Evolutionary conservation across 2,329 filamentous ascomycete genomes (phyloP).

Genomic region (Beauveria brongniartii): DNA sequence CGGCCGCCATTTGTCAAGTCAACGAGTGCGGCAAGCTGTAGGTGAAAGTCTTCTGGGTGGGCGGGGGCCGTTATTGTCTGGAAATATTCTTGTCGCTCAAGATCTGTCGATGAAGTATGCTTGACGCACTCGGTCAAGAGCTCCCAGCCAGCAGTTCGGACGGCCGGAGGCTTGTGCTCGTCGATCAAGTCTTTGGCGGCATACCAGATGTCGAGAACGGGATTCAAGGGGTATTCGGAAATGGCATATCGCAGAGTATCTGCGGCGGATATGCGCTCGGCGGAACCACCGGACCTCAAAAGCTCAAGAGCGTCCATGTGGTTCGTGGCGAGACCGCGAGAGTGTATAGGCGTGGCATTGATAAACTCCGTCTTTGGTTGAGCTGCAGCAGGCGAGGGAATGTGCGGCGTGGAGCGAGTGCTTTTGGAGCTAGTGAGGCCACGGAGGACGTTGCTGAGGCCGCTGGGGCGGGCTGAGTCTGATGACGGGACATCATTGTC

Average conservation of each 20-base stretch:
- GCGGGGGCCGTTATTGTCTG: constrained; percentile 49
- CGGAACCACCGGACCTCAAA: constrained; percentile 42
- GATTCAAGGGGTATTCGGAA: constrained; percentile 49
- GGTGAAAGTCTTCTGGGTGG: constrained; percentile 54
- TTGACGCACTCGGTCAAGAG: constrained; percentile 58
- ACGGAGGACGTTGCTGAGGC: constrained; percentile 56
- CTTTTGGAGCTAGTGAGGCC: constrained; percentile 50
- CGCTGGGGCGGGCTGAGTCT: constrained; percentile 47
- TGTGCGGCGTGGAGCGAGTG: constrained; percentile 40
- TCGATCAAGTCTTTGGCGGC: constrained; percentile 59
- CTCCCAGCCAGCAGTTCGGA: constrained; percentile 55
- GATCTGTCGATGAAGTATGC: constrained; percentile 53
- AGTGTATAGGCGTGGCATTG: constrained; percentile 31
- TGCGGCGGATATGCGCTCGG: constrained; percentile 50
- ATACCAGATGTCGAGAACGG: constrained; percentile 56
- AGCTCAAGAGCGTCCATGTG: constrained; percentile 48
- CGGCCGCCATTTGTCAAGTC: constrained; percentile 55
- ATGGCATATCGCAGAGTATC: constrained; percentile 48
- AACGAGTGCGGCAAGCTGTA: constrained; percentile 56
- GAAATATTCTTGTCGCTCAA: constrained; percentile 60
- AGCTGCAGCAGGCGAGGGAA: constrained; percentile 30
- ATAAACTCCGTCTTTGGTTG: constrained; percentile 37
- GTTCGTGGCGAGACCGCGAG: constrained; percentile 39
- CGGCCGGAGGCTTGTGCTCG: constrained; percentile 41
- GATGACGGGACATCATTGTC: constrained; percentile 48